Conservation (phyloP, 129 eudicot species). For the Glebionis coronaria region DNA sequence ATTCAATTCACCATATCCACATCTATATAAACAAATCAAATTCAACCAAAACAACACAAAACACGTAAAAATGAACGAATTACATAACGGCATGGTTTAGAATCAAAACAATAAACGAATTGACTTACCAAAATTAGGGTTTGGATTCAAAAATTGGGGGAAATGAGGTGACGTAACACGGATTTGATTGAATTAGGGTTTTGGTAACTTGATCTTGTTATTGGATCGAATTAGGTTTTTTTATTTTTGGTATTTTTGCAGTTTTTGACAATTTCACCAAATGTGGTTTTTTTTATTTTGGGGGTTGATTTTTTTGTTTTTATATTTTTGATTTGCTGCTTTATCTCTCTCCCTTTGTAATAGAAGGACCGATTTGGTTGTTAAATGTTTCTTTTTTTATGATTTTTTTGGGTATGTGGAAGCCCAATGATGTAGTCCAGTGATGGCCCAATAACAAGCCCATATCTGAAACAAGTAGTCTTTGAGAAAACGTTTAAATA, state of each 20-base stretch:
- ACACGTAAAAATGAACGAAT: slow-evolving; percentile 12
- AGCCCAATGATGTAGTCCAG: no score
- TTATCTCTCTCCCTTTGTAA: no score
- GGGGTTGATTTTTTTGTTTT: no score
- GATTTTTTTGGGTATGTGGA: no score
- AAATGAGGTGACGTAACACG: slow-evolving; percentile 15
- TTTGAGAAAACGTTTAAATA: no score
- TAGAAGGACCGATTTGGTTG: no score
- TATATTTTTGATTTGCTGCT: no score
- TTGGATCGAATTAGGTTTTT: slow-evolving; percentile 37
- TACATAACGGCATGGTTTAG: background rate
- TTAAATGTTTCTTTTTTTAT: no score
- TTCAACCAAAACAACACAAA: slow-evolving; percentile 18
- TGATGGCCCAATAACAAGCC: no score
- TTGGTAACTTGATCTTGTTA: slow-evolving; percentile 23
- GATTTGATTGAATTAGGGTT: slow-evolving; percentile 33
- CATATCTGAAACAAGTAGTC: no score
- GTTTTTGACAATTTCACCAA: slow-evolving; percentile 20
- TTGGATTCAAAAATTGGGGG: slow-evolving; percentile 13
- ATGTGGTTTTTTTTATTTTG: no score
- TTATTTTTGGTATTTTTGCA: background rate
- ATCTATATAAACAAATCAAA: slow-evolving; percentile 22
- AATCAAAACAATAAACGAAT: slow-evolving; percentile 15
- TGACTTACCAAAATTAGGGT: slow-evolving; percentile 42
- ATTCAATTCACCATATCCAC: slow-evolving; percentile 16